Percentiles rank a stretch among this genome's conserved stretches.
These are phyloP conservation scores for Phyllostachys edulis DNA, from an alignment of 176 grass and related monocot species.

Conservation along the genomic window DNA sequence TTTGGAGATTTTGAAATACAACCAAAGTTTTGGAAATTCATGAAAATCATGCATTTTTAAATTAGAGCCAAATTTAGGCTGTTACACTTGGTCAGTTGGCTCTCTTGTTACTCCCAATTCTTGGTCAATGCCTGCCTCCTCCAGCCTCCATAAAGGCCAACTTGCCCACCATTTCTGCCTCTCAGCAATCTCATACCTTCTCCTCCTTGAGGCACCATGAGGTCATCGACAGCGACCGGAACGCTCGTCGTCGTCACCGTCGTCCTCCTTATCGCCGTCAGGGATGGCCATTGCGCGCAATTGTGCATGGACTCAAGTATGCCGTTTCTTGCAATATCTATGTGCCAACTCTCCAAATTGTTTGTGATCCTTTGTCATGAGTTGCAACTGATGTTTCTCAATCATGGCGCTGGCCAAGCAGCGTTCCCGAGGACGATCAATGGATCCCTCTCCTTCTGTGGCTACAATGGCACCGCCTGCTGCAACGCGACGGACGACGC, in stretches of 20 bases:
- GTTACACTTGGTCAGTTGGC: constrained; percentile 3
- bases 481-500: constrained; percentile 76
- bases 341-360: neutral
- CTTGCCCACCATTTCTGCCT: neutral
- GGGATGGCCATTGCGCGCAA: constrained; percentile 36
- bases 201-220: constrained; percentile 33
- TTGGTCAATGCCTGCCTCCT: constrained; percentile 40
- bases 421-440: constrained; percentile 63
- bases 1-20: too few relatives aligned
- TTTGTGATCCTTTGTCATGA: neutral
- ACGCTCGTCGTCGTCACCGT: constrained; percentile 17
- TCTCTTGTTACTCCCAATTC: neutral
- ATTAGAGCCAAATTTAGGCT: too few relatives aligned
- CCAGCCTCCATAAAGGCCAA: constrained; percentile 20
- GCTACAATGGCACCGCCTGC: constrained; percentile 73
- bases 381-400: neutral
- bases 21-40: too few relatives aligned
- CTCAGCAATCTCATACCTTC: constrained; percentile 2
- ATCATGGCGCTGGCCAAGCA: constrained; percentile 10
- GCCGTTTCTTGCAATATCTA: neutral
- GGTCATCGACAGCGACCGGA: neutral
- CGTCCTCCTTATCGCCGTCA: constrained; percentile 37
- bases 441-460: constrained; percentile 65
- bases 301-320: constrained; percentile 70
- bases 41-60: too few relatives aligned